Evolutionary conservation across 2,329 filamentous ascomycete genomes (phyloP).

Genomic region (Dactylonectria macrodidyma): DNA sequence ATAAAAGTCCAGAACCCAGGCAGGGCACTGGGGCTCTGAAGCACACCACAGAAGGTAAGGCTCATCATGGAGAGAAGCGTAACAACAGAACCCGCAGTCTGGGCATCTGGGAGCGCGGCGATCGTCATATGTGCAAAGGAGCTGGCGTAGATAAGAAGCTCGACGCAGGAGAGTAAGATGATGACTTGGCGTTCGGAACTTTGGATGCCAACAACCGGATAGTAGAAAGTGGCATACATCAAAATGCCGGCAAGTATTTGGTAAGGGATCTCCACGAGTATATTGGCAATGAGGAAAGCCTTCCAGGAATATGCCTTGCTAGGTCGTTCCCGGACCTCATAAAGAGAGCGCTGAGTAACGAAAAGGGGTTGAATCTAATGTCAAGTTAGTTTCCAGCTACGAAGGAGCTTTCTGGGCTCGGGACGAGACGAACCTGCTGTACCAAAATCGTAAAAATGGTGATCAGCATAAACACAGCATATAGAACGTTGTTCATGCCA

Average conservation of each 20-base stretch:
- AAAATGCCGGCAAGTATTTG: conserved; percentile 76
- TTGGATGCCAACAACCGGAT: conserved; percentile 68
- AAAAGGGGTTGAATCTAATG: conserved; percentile 80
- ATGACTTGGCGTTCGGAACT: conserved; percentile 70
- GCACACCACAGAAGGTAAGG: conserved; percentile 75
- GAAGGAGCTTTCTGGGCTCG: background rate
- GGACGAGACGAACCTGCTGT: conserved; percentile 63
- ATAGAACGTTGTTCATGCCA: conserved; percentile 82
- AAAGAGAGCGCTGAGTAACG: conserved; percentile 80
- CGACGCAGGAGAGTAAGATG: conserved; percentile 71
- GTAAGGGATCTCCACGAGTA: conserved; percentile 81
- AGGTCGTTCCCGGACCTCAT: conserved; percentile 83
- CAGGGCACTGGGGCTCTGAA: conserved; percentile 69
- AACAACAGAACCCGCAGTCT: conserved; percentile 75
- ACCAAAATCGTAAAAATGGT: conserved; percentile 81
- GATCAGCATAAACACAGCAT: conserved; percentile 81
- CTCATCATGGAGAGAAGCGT: conserved; percentile 71
- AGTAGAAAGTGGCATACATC: conserved; percentile 78
- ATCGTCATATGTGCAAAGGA: conserved; percentile 83
- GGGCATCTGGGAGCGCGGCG: conserved; percentile 76
- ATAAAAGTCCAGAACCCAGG: conserved; percentile 82
- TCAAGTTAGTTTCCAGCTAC: background rate
- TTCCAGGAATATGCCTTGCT: conserved; percentile 72
- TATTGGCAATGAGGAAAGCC: conserved; percentile 77
- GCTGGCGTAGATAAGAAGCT: conserved; percentile 79